A percentile compares a stretch with the other conserved stretches of the same genome.
Conservation (phyloP, 441 rosid species). For the Erysimum pusillum region DNA sequence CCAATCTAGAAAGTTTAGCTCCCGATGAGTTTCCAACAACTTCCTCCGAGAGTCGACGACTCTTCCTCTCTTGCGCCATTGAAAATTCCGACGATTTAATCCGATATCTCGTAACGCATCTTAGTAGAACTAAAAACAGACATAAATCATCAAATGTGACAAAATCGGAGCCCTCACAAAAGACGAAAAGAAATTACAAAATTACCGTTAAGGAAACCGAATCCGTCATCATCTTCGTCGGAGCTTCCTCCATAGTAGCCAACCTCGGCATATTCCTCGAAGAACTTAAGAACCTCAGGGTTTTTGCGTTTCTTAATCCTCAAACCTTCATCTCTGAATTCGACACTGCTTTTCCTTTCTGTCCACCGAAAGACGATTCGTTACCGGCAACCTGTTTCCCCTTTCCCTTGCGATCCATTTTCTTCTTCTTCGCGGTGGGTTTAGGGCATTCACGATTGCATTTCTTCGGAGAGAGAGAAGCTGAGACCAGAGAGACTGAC, state of each 20-base stretch:
- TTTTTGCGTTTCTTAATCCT: slow-evolving; percentile 57
- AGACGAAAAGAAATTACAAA: background rate
- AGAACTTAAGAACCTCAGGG: slow-evolving; percentile 75
- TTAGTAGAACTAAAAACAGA: background rate
- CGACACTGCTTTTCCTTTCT: slow-evolving; percentile 49
- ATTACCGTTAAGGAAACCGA: slow-evolving; percentile 48
- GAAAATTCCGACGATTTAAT: too few relatives aligned
- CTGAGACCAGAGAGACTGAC: too few relatives aligned
- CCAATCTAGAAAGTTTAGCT: slow-evolving; percentile 50
- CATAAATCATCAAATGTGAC: slow-evolving; percentile 2
- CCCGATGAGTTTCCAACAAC: too few relatives aligned
- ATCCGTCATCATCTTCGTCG: slow-evolving; percentile 56
- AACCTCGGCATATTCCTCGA: slow-evolving; percentile 74
- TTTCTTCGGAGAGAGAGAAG: background rate
- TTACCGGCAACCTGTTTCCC: slow-evolving; percentile 48
- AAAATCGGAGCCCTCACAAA: slow-evolving; percentile 7
- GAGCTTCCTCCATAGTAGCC: slow-evolving; percentile 49
- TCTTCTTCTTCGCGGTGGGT: slow-evolving; percentile 8
- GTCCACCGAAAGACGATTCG: slow-evolving; percentile 56
- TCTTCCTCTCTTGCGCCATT: too few relatives aligned
- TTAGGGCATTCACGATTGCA: slow-evolving; percentile 38
- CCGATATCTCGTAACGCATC: too few relatives aligned
- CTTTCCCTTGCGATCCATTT: slow-evolving; percentile 54
- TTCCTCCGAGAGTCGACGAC: too few relatives aligned
- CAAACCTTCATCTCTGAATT: slow-evolving; percentile 53